Percentiles rank a stretch among this genome's conserved stretches.
phyloP scores from a whole-genome alignment of 1,284 basidiomycete genomes.

The Apiotrichum siamense region DNA sequence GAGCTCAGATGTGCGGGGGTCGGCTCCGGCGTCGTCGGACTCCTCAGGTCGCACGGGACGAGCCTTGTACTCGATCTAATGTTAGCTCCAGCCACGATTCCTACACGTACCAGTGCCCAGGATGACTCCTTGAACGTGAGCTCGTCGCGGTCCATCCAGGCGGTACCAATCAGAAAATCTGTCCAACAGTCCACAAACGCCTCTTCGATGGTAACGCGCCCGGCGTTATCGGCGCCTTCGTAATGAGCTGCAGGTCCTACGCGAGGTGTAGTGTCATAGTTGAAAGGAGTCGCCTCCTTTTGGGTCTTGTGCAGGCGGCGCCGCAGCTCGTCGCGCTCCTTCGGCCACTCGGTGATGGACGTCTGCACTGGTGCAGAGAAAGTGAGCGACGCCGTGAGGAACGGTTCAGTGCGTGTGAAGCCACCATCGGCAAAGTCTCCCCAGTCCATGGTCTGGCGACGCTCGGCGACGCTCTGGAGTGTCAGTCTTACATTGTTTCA shows the following conservation, averaged over 20 bases:
- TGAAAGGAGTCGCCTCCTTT: slow-evolving; percentile 69
- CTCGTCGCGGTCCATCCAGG: slow-evolving; percentile 69
- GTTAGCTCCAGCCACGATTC: neutral
- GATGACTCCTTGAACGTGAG: slow-evolving; percentile 74
- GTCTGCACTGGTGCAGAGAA: slow-evolving; percentile 65
- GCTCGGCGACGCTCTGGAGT: slow-evolving; percentile 58
- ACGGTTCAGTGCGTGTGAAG: slow-evolving; percentile 67
- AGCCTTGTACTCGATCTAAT: slow-evolving; percentile 75
- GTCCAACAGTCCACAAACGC: slow-evolving; percentile 80
- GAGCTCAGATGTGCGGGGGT: slow-evolving; percentile 56
- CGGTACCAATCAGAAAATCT: slow-evolving; percentile 72
- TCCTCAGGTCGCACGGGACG: slow-evolving; percentile 23
- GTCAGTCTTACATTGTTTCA: neutral
- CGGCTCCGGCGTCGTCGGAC: slow-evolving; percentile 30
- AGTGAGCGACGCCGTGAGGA: slow-evolving; percentile 69
- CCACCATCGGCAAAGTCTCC: slow-evolving; percentile 71
- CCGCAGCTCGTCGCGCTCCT: slow-evolving; percentile 63
- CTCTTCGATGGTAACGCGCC: slow-evolving; percentile 66
- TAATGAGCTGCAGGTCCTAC: slow-evolving; percentile 38
- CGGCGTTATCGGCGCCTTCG: slow-evolving; percentile 52
- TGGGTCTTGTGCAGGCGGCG: slow-evolving; percentile 75
- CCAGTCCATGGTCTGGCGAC: slow-evolving; percentile 76
- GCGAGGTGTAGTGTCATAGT: slow-evolving; percentile 76
- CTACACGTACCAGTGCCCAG: slow-evolving; percentile 72
- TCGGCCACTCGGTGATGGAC: slow-evolving; percentile 64